phyloP scores from a whole-genome alignment of 1,284 basidiomycete species.

The Salmacisia buchloeana region DNA sequence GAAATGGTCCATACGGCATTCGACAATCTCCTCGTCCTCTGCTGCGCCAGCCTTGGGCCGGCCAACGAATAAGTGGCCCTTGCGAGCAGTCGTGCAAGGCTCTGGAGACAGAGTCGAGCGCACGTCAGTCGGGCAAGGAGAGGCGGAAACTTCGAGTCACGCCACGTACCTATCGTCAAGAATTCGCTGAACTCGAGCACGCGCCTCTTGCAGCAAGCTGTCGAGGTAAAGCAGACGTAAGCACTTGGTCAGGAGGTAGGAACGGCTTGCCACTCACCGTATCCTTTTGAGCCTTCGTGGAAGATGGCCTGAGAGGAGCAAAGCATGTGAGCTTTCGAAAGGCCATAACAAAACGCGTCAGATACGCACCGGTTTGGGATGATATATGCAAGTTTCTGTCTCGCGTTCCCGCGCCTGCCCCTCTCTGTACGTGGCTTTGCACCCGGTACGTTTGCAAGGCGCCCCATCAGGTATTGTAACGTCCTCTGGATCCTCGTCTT shows the following conservation, averaged over 20 bases:
- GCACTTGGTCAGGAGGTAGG: not conserved
- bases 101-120: constrained; percentile 9
- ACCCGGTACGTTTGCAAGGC: constrained; percentile 33
- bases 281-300: constrained; percentile 47
- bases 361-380: constrained; percentile 14
- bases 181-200: constrained; percentile 49
- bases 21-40: constrained; percentile 23
- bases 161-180: constrained; percentile 25
- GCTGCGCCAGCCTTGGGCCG: constrained; percentile 16
- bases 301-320: constrained; percentile 36
- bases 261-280: constrained; percentile 7
- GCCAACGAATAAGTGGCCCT: constrained; percentile 41
- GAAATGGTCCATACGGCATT: constrained; percentile 47
- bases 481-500: constrained; percentile 13
- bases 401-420: constrained; percentile 22
- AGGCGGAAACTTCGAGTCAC: not conserved
- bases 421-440: constrained; percentile 21
- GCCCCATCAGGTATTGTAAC: constrained; percentile 21
- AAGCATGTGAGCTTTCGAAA: not conserved
- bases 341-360: not conserved
- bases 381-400: constrained; percentile 36
- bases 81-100: constrained; percentile 35
- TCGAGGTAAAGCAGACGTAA: not conserved
- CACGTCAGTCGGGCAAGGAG: no score
- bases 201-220: constrained; percentile 41